These are phyloP conservation scores for Tricholomella constricta DNA, from an alignment of 768 basidiomycete genomes.

Conservation along the genomic window DNA sequence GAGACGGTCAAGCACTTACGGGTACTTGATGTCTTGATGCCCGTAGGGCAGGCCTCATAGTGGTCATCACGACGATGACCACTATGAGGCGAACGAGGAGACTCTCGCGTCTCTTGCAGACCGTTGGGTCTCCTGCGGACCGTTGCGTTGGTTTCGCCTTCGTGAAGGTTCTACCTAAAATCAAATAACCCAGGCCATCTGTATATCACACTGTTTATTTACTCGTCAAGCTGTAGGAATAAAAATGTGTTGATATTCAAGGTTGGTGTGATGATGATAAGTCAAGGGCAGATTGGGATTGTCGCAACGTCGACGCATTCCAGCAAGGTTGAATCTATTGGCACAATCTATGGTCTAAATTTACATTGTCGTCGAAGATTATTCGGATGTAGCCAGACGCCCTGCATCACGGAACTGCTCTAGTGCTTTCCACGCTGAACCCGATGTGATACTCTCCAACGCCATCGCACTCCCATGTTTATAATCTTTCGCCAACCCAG, in stretches of 20 bases:
- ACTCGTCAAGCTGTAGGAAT: slow-evolving; percentile 11
- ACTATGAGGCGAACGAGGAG: too few relatives aligned
- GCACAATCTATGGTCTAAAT: neutral
- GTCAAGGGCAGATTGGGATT: neutral
- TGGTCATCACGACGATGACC: too few relatives aligned
- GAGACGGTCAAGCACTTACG: too few relatives aligned
- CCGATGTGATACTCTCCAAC: slow-evolving; percentile 56
- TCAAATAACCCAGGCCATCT: slow-evolving; percentile 17
- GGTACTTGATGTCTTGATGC: too few relatives aligned
- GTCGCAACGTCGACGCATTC: neutral
- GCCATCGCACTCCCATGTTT: slow-evolving; percentile 74
- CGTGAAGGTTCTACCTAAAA: slow-evolving; percentile 3
- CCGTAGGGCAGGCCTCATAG: too few relatives aligned
- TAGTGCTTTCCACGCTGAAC: slow-evolving; percentile 61
- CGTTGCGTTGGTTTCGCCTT: too few relatives aligned
- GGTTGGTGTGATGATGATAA: neutral
- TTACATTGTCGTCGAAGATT: neutral
- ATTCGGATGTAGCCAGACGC: neutral
- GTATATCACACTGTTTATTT: slow-evolving; percentile 4
- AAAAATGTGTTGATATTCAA: slow-evolving; percentile 7
- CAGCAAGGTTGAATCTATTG: neutral
- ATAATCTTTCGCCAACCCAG: slow-evolving; percentile 71
- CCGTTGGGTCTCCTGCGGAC: too few relatives aligned
- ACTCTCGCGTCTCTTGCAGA: too few relatives aligned
- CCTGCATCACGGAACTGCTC: slow-evolving; percentile 47